phyloP scores from a whole-genome alignment of 2,329 filamentous ascomycete species.

The Sarocladium oryzae region DNA sequence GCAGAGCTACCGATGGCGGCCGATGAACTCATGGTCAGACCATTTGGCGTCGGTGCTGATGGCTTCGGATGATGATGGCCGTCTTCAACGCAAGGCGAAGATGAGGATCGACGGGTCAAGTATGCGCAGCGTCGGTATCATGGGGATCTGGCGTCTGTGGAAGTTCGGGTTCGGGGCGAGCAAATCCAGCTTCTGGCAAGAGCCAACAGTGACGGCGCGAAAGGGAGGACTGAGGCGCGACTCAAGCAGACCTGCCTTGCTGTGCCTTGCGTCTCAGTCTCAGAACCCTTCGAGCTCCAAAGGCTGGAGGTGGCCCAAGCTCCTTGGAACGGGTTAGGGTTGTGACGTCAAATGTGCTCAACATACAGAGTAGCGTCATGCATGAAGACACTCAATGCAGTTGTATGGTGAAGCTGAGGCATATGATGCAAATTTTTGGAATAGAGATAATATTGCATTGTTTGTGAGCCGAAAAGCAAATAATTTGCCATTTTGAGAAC shows the following conservation, averaged over 20 bases:
- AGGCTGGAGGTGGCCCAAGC: conserved; percentile 2
- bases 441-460: no score
- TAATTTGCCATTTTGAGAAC: no score
- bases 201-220: neutral
- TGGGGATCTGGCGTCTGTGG: neutral
- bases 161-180: neutral
- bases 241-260: neutral
- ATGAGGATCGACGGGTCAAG: conserved; percentile 3
- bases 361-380: neutral
- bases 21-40: neutral
- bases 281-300: neutral
- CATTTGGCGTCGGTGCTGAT: neutral
- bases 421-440: neutral
- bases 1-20: neutral
- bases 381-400: no score
- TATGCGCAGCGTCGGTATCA: neutral
- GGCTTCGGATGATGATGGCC: neutral
- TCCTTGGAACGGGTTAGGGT: conserved; percentile 1
- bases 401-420: no score
- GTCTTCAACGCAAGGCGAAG: conserved; percentile 4
- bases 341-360: neutral
- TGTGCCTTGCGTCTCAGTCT: neutral
- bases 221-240: conserved; percentile 1
- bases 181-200: neutral
- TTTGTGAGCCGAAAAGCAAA: no score